Base-by-base conservation (phyloP, 306 rosid species). In the Gastrolobium villosum region DNA sequence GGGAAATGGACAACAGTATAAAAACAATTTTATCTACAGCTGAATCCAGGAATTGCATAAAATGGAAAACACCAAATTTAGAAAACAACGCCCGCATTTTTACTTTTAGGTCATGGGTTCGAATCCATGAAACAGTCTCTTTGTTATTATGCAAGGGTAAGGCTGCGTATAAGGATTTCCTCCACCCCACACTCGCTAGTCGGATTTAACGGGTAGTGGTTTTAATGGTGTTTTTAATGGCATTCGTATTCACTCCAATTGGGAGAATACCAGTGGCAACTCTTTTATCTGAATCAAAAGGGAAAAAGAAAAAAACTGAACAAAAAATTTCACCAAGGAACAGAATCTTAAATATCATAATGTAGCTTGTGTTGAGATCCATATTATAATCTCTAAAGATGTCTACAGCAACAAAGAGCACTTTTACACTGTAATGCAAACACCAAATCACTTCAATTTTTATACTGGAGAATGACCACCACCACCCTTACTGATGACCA, bases 11-110 rank as follows among this genome's bases (percentile, higher is more conserved):
- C 44, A 35, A 80, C 61, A 32, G 55, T 26, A 56, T 4, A 6
- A 50, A 60, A 64, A 54, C 15, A 48, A 26, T 64, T 69, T 10
- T 11, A 35, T 35, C 50, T 6, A 31, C n/a, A 56, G 70, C 13
- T 31, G 41, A 66, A 46, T 75, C 69, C 76, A 56, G 59, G 65
- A 65, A 52, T 48, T 45, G 48, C 75, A 65, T 36, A 80, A 55
- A n/a, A 44, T 44, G 65, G 26, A 54, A 30, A 60, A 49, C 4
- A 5, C 40, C 6, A 26, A 65, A 37, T n/a, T 53, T 20, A 20
- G 1, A 10, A 46, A 43, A 64, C 69, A 34, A 32, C 65, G 69
- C 28, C 53, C 59, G 36, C 26, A 60, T 39, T 40, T 62, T 49
- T 20, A 64, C 34, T 63, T n/a, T 39, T 43, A 53, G 62, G n/a